Evolutionary conservation across 2,329 filamentous ascomycete genomes (phyloP), one percentile per base, ranked within the genome.

Genomic region (Pseudopyrenochaeta lycopersici): DNA sequence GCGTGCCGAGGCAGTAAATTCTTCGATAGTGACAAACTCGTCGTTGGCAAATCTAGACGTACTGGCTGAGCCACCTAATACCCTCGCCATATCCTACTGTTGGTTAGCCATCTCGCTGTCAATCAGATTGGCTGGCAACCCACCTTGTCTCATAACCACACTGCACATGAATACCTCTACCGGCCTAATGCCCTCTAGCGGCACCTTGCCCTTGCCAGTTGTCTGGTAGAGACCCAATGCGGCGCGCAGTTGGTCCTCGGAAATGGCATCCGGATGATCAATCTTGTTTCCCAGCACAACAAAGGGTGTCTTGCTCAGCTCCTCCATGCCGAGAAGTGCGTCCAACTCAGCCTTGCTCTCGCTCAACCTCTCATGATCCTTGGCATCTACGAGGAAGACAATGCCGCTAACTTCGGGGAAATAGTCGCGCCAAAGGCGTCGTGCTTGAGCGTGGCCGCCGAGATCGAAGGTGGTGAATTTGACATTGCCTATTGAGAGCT

Each of bases 201-300:
- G 66, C 14, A 71, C 68, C 54, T 69, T 68, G 52, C 68, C 68
- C 63, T 71, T 71, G 48, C 68, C 68, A 7, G 68, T 71, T 10
- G 68, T 71, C 60, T 98, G 94, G 81, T 95, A 97, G 71, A 98
- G 81, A 59, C 94, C 94, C 59, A 98, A 84, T 78, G 94, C 90
- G 76, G 93, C 89, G 78, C 94, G 87, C 73, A 97, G 85, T 81
- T 97, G 91, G 70, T 98, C 94, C 84, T 99, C 94, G 63, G 90
- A 93, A 47, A 97, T 89, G 60, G 94, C 94, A 69, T 95, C 90
- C 49, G 93, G 92, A 82, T 98, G 92, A 78, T 99, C 95, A 77
- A 98, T 99, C 88, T 98, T 99, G 87, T 98, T 98, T 70, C 94
- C 94, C 62, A 99, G 86, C 67, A 99, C 87, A 54, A 97, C 86